Evolutionary conservation across 371 early-diverging fungal genomes (phyloP).

Genomic region (Lichtheimia corymbifera): DNA sequence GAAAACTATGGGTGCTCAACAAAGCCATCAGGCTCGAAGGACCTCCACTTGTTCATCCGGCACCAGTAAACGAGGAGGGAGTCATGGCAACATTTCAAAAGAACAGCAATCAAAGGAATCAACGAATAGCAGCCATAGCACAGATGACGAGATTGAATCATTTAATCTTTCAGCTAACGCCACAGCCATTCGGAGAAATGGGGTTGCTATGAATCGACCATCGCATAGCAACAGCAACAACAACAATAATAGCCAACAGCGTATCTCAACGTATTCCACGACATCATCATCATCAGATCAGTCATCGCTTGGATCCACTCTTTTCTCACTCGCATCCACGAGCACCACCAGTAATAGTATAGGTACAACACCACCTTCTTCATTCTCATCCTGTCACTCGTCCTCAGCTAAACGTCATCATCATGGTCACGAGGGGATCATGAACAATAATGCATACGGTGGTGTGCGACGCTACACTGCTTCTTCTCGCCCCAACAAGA

Average conservation of each 20-base stretch:
- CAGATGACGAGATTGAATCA: neutral
- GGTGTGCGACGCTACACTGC: neutral
- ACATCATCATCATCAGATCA: slow-evolving; percentile 1
- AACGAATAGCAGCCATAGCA: neutral
- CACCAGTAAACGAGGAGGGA: neutral
- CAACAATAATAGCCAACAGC: neutral
- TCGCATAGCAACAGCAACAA: neutral
- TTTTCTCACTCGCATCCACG: slow-evolving; percentile 3
- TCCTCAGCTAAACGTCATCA: neutral
- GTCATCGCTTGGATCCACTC: neutral
- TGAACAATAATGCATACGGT: neutral
- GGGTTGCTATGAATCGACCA: neutral
- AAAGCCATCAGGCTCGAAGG: slow-evolving; percentile 9
- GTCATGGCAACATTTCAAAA: neutral
- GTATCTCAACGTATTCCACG: slow-evolving; percentile 2
- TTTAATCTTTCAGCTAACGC: neutral
- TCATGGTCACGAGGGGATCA: slow-evolving; percentile 1
- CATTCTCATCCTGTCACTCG: slow-evolving; percentile 9
- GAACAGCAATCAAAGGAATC: neutral
- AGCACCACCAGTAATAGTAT: neutral
- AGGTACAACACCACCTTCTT: neutral
- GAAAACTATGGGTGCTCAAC: slow-evolving; percentile 10
- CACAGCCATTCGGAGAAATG: neutral
- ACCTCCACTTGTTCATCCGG: neutral
- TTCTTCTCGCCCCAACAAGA: neutral